These are phyloP conservation scores for Exophiala dermatitidis DNA, from an alignment of 2,329 filamentous ascomycete species.

Conservation along the genomic window DNA sequence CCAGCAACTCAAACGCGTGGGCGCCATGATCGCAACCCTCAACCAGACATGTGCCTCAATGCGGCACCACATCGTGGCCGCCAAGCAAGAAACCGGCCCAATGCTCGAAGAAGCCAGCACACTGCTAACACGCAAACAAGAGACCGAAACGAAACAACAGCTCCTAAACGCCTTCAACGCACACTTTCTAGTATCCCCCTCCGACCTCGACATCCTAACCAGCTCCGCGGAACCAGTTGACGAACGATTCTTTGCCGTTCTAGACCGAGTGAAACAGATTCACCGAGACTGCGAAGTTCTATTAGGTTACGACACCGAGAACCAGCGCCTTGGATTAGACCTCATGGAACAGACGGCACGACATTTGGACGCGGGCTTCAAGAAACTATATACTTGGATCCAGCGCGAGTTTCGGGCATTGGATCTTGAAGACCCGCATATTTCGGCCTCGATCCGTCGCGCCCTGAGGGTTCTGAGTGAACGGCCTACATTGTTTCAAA, in stretches of 20 bases:
- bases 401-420: conserved; percentile 87
- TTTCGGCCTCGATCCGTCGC: conserved; percentile 73
- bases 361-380: conserved; percentile 79
- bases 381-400: conserved; percentile 93
- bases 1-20: conserved; percentile 81
- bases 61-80: conserved; percentile 66
- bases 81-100: conserved; percentile 65
- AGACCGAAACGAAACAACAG: conserved; percentile 75
- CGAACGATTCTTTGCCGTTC: conserved; percentile 70
- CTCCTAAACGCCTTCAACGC: conserved; percentile 68
- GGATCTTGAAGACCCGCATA: conserved; percentile 89
- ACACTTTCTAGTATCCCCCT: conserved; percentile 78
- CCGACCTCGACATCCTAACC: conserved; percentile 68
- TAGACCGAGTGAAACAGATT: conserved; percentile 77
- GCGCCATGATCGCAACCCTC: conserved; percentile 65
- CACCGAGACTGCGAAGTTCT: conserved; percentile 82
- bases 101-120: conserved; percentile 69
- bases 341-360: conserved; percentile 87
- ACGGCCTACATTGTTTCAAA: conserved; percentile 82
- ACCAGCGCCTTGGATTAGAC: conserved; percentile 78
- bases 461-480: conserved; percentile 84
- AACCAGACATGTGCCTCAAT: conserved; percentile 76
- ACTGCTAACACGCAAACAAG: conserved; percentile 63
- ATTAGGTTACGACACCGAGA: conserved; percentile 66
- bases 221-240: conserved; percentile 75